phyloP scores from a whole-genome alignment of 2,329 filamentous ascomycete species.

The Allantophomopsis cytisporea region DNA sequence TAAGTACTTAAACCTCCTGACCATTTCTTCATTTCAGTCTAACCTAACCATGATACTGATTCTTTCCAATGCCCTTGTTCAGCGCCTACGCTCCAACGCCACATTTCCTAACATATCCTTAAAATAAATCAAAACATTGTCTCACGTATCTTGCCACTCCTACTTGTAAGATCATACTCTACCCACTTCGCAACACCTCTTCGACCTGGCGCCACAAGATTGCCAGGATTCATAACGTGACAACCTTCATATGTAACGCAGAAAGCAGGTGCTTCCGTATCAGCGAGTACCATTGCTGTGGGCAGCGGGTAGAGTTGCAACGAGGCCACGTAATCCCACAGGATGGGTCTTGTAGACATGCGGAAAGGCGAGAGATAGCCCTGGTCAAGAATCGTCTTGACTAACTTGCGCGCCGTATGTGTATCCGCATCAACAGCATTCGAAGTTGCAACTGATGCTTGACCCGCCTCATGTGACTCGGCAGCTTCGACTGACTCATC shows the following conservation, averaged over 20 bases:
- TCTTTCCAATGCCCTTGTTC: no score
- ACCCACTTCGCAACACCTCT: slow-evolving; percentile 67
- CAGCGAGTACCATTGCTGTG: slow-evolving; percentile 69
- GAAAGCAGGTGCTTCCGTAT: slow-evolving; percentile 71
- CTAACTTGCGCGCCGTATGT: slow-evolving; percentile 58
- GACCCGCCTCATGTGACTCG: slow-evolving; percentile 5
- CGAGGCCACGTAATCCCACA: slow-evolving; percentile 75
- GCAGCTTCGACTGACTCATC: slow-evolving; percentile 17
- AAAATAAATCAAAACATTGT: slow-evolving; percentile 10
- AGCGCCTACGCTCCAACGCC: no score
- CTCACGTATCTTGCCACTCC: slow-evolving; percentile 15
- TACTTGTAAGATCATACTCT: slow-evolving; percentile 56
- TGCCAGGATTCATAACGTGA: slow-evolving; percentile 86
- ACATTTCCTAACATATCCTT: no score
- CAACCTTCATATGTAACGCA: slow-evolving; percentile 89
- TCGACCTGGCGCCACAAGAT: slow-evolving; percentile 55
- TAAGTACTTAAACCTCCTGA: no score
- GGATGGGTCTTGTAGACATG: slow-evolving; percentile 61
- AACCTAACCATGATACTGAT: no score
- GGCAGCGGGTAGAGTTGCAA: slow-evolving; percentile 82
- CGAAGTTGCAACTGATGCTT: not conserved
- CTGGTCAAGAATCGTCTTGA: slow-evolving; percentile 87
- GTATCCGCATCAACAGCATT: slow-evolving; percentile 16
- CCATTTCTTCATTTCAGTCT: no score
- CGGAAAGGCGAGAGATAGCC: slow-evolving; percentile 81